Percentiles rank a stretch among this genome's conserved stretches.
These are phyloP conservation scores for Orbilia brochopaga DNA, from an alignment of 2,329 filamentous ascomycete species.

Conservation along the genomic window DNA sequence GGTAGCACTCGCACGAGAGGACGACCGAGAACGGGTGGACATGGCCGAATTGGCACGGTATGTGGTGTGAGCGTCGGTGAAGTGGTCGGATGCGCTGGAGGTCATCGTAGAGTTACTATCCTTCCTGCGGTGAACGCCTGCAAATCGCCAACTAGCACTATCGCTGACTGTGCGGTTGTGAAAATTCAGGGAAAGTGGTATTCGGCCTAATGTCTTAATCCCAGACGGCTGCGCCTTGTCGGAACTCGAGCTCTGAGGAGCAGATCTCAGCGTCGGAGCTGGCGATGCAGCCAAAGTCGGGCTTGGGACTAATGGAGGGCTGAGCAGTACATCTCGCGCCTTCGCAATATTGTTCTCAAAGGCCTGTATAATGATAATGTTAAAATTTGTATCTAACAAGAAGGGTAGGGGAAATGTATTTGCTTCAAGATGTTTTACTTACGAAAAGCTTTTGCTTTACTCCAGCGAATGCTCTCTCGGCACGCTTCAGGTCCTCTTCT, in stretches of 20 bases:
- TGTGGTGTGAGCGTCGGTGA: constrained; percentile 34
- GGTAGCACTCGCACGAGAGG: constrained; percentile 37
- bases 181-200: constrained; percentile 37
- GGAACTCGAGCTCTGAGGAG: constrained; percentile 7
- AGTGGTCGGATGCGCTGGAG: constrained; percentile 36
- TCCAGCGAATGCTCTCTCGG: constrained; percentile 46
- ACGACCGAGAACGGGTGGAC: constrained; percentile 45
- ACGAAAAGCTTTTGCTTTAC: constrained; percentile 50
- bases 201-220: constrained; percentile 38
- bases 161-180: constrained; percentile 49
- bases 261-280: constrained; percentile 23
- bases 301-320: constrained; percentile 22
- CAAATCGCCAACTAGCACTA: constrained; percentile 36
- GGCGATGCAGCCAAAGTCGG: constrained; percentile 19
- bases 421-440: constrained; percentile 1
- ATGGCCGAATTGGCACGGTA: constrained; percentile 41
- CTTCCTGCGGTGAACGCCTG: constrained; percentile 27
- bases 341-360: constrained; percentile 46
- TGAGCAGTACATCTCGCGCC: constrained; percentile 44
- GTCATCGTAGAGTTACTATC: constrained; percentile 47
- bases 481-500: constrained; percentile 31
- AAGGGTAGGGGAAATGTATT: no score
- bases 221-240: constrained; percentile 34
- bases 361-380: constrained; percentile 26
- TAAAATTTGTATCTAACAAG: background rate